Evolutionary conservation across 768 basidiomycete species (phyloP), one percentile per base, ranked within the genome.

Genomic region (Postia placenta): DNA sequence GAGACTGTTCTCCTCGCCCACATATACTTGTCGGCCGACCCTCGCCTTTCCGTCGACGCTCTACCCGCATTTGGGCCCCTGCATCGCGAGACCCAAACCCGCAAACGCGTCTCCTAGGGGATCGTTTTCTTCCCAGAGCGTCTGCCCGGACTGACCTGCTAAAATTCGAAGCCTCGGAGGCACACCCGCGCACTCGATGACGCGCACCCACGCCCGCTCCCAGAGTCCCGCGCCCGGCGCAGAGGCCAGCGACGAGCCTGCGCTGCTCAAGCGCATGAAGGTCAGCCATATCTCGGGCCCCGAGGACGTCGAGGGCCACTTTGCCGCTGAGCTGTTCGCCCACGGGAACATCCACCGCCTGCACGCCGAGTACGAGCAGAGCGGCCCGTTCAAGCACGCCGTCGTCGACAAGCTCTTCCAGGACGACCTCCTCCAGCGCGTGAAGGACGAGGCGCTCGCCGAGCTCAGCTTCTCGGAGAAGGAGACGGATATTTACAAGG

Each of bases 401-500:
- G 74, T 90, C 44, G 76, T 96, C 47, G 81, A 86, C 43, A 79
- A 83, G 57, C 74, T 97, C 17, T 87, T 97, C 66, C 82, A 86
- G 58, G 85, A 93, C 56, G 85, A 85, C 5, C 75, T 98, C 23
- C 74, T 97, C 26, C 73, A 74, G 59, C 75, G 76, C 26, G 92
- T 92, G 51, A 87, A 89, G 68, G 85, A 92, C 58, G 92, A 94
- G 65, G 90, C 88, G 57, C 67, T 87, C 48, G 68, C 71, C 44
- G 80, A 92, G 60, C 76, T 94, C 52, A 83, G 74, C 64, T 92
- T 94, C 64, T 78, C 86, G 2, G 85, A 92, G 71, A 98, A 96
- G 70, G 90, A 97, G 74, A 98, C 95, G 2, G 95, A 98, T 62
- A 98, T 98, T 56, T 98, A 97, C 80, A 92, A 90, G 83, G 90